Evolutionary conservation across 768 basidiomycete species (phyloP).

Genomic region (Hericium alpestre): DNA sequence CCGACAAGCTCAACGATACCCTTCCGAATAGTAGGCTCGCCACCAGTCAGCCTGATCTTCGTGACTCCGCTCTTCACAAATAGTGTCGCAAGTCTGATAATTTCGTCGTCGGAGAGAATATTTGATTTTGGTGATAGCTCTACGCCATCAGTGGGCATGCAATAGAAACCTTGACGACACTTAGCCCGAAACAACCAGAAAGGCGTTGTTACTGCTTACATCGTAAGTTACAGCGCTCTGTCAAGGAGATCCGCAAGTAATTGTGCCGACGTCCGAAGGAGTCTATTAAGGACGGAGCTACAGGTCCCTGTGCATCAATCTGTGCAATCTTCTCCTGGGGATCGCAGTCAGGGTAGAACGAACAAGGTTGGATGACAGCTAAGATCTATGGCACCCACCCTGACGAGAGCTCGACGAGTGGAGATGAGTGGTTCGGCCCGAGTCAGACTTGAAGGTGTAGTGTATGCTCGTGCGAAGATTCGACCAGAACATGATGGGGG

Average conservation of each 20-base stretch:
- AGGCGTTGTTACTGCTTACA: background rate
- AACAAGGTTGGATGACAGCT: background rate
- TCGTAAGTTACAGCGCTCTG: slow-evolving; percentile 2
- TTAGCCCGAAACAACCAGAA: background rate
- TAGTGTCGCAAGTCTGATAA: slow-evolving; percentile 59
- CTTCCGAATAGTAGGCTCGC: slow-evolving; percentile 79
- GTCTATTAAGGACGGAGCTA: background rate
- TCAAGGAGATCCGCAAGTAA: slow-evolving; percentile 4
- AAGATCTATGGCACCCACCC: background rate
- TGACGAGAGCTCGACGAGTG: background rate
- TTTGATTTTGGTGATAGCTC: slow-evolving; percentile 60
- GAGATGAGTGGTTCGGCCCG: background rate
- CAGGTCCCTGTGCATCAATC: background rate
- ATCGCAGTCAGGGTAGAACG: background rate
- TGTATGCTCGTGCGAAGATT: background rate
- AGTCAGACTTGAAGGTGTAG: background rate
- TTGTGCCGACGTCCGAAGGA: slow-evolving; percentile 2
- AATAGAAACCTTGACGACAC: slow-evolving; percentile 63
- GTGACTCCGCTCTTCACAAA: slow-evolving; percentile 78
- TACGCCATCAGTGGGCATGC: slow-evolving; percentile 79
- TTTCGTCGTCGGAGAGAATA: slow-evolving; percentile 66
- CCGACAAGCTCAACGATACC: slow-evolving; percentile 62
- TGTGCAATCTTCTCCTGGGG: background rate
- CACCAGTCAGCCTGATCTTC: slow-evolving; percentile 82
- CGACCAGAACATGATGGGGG: no score